Evolutionary conservation across 495 filamentous ascomycete species (phyloP).

Genomic region (Penicillium steckii): DNA sequence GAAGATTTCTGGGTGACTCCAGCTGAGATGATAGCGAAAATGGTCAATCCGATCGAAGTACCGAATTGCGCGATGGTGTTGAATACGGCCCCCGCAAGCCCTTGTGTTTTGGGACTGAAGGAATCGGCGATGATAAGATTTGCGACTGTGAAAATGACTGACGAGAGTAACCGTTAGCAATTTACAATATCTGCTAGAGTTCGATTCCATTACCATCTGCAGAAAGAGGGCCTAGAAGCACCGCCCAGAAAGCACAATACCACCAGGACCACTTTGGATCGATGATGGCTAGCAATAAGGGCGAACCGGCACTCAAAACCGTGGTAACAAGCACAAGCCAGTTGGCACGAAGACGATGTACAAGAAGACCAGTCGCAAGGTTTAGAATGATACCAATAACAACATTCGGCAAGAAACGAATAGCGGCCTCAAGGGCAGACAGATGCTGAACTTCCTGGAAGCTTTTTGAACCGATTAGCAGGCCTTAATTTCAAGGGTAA

Average conservation of each 20-base stretch:
- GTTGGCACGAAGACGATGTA: conserved; percentile 47
- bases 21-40: conserved; percentile 55
- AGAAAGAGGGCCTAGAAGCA: conserved; percentile 44
- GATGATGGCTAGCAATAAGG: conserved; percentile 52
- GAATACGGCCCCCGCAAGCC: conserved; percentile 63
- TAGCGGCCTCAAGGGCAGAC: conserved; percentile 42
- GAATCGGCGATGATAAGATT: conserved; percentile 58
- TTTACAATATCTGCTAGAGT: not conserved
- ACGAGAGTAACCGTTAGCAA: conserved; percentile 37
- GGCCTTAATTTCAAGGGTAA: not conserved
- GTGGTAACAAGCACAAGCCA: conserved; percentile 43
- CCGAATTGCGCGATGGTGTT: conserved; percentile 64
- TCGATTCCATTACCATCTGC: conserved; percentile 47
- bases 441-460: conserved; percentile 50
- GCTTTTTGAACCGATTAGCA: conserved; percentile 18
- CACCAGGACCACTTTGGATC: conserved; percentile 55
- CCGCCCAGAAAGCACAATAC: conserved; percentile 50
- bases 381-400: conserved; percentile 51
- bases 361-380: conserved; percentile 50
- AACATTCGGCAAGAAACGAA: conserved; percentile 56
- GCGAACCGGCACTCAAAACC: conserved; percentile 41
- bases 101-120: conserved; percentile 57
- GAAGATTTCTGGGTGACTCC: conserved; percentile 42
- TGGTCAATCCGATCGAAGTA: conserved; percentile 54
- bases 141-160: conserved; percentile 52